Percentiles rank a stretch among this genome's conserved stretches.
Conservation (phyloP, 2,329 filamentous ascomycete genomes). For the Arthroderma uncinatum region DNA sequence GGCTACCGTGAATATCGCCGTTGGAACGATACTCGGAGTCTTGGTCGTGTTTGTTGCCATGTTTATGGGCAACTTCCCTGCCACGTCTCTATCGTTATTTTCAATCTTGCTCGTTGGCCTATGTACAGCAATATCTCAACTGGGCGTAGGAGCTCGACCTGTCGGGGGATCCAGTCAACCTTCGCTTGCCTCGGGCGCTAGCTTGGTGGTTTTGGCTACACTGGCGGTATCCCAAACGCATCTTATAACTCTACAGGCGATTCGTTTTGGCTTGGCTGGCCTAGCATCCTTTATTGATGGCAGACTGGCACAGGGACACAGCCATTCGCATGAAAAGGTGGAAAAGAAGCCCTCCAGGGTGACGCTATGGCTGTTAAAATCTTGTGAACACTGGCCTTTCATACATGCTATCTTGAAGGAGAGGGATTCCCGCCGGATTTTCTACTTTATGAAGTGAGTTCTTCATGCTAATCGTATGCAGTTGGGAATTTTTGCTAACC, state of each 20-base stretch:
- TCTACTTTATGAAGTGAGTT: conserved; percentile 85
- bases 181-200: background rate
- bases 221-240: background rate
- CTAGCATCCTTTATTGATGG: conserved; percentile 4
- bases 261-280: conserved; percentile 16
- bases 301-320: background rate
- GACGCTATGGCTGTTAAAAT: conserved; percentile 60
- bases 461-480: background rate
- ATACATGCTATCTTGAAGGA: conserved; percentile 78
- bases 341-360: conserved; percentile 51
- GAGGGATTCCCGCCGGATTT: conserved; percentile 86
- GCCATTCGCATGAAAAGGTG: conserved; percentile 23
- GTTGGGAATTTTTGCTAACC: background rate
- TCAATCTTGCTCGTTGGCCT: background rate
- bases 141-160: background rate
- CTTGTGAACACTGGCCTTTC: conserved; percentile 61
- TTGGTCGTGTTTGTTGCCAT: conserved; percentile 35
- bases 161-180: background rate
- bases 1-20: background rate
- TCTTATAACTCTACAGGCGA: background rate
- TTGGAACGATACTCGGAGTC: background rate
- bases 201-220: background rate
- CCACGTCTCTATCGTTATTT: background rate
- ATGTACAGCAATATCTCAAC: background rate
- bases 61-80: background rate